A percentile compares a stretch with the other conserved stretches of the same genome.
Evolutionary conservation across 495 filamentous ascomycete species (phyloP).

Genomic region (Elasticomyces elasticus): DNA sequence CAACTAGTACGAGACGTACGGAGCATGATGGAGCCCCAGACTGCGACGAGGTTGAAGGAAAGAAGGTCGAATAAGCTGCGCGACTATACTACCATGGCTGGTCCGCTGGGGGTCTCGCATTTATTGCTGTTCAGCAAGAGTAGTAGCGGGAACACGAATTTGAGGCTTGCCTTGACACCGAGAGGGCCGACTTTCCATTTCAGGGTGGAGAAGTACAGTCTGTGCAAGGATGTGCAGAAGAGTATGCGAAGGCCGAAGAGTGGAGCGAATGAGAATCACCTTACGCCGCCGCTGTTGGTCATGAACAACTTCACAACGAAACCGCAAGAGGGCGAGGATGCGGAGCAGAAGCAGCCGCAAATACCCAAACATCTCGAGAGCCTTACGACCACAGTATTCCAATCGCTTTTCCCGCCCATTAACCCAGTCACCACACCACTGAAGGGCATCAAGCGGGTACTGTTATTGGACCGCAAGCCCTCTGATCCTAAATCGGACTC

Average conservation of each 20-base stretch:
- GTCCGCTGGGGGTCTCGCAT: constrained; percentile 87
- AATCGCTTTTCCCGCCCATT: constrained; percentile 92
- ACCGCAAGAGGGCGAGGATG: constrained; percentile 36
- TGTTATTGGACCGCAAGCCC: constrained; percentile 75
- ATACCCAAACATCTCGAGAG: constrained; percentile 82
- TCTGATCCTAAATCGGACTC: constrained; percentile 28
- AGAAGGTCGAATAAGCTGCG: constrained; percentile 78
- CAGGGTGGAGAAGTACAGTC: constrained; percentile 88
- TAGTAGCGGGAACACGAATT: constrained; percentile 75
- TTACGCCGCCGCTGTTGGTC: constrained; percentile 51
- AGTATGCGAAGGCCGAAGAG: constrained; percentile 71
- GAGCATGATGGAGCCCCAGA: constrained; percentile 89
- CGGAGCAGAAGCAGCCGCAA: constrained; percentile 10
- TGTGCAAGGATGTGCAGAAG: constrained; percentile 79
- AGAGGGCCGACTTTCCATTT: constrained; percentile 90
- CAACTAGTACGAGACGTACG: constrained; percentile 89
- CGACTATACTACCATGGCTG: constrained; percentile 93
- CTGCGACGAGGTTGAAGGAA: constrained; percentile 74
- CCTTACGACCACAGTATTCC: constrained; percentile 89
- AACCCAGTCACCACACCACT: constrained; percentile 84
- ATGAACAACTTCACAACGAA: constrained; percentile 94
- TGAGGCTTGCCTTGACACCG: constrained; percentile 81
- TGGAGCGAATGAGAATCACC: constrained; percentile 29
- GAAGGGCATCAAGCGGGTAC: constrained; percentile 74
- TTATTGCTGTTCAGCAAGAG: constrained; percentile 91